phyloP scores from a whole-genome alignment of 202 grass and related monocot genomes.

The Carex arenaria region DNA sequence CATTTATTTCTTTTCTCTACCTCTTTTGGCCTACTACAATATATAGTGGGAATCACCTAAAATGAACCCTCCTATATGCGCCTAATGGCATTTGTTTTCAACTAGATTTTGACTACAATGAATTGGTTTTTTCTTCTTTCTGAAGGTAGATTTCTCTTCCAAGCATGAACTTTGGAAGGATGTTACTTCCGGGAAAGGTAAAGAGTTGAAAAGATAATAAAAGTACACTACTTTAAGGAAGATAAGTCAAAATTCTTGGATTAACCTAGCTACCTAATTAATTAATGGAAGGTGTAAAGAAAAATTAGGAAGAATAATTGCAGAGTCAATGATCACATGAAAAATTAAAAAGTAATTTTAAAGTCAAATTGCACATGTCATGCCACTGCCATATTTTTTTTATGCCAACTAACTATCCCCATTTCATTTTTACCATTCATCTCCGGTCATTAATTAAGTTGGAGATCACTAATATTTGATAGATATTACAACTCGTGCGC shows the following conservation, averaged over 20 bases:
- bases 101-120: conserved; percentile 16
- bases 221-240: not conserved
- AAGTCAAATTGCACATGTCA: not conserved
- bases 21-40: conserved; percentile 4
- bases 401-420: no score
- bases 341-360: not conserved
- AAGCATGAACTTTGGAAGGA: conserved; percentile 9
- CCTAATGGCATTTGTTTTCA: not conserved
- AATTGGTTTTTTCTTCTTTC: not conserved
- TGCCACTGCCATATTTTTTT: not conserved
- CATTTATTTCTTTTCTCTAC: not conserved
- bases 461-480: no score
- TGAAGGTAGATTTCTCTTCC: not conserved
- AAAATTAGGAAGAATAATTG: not conserved
- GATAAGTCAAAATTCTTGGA: not conserved
- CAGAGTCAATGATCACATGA: not conserved
- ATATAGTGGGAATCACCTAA: conserved; percentile 9
- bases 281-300: conserved; percentile 1
- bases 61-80: not conserved
- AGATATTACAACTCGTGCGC: no score
- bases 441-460: no score
- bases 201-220: not conserved
- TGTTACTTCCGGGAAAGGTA: not conserved
- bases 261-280: not conserved
- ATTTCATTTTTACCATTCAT: no score